A percentile compares a stretch with the other conserved stretches of the same genome.
Evolutionary conservation across 1,284 basidiomycete genomes (phyloP).

Genomic region (Singerocomus inundabilis): DNA sequence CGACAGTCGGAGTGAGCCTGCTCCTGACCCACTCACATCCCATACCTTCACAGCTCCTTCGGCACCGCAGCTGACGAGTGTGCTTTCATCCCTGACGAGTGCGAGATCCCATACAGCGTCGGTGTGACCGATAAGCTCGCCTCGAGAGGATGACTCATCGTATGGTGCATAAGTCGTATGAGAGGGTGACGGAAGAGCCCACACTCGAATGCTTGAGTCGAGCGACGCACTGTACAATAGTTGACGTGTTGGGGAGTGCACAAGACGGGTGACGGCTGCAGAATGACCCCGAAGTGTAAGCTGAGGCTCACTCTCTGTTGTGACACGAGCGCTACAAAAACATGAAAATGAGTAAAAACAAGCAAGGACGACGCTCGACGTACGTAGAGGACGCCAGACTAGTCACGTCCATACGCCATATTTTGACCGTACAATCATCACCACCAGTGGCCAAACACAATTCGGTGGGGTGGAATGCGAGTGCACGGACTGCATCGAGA

Average conservation of each 20-base stretch:
- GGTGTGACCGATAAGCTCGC: slow-evolving; percentile 86
- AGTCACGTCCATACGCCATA: slow-evolving; percentile 85
- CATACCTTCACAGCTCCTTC: slow-evolving; percentile 94
- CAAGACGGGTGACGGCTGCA: slow-evolving; percentile 85
- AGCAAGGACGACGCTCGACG: slow-evolving; percentile 35
- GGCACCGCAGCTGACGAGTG: slow-evolving; percentile 86
- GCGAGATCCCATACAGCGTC: slow-evolving; percentile 96
- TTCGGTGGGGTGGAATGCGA: slow-evolving; percentile 85
- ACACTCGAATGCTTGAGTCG: slow-evolving; percentile 90
- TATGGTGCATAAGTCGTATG: slow-evolving; percentile 87
- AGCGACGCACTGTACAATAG: slow-evolving; percentile 89
- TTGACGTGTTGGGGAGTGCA: slow-evolving; percentile 76
- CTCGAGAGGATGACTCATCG: slow-evolving; percentile 74
- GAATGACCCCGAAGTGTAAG: slow-evolving; percentile 93
- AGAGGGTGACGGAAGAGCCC: slow-evolving; percentile 73
- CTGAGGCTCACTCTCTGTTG: slow-evolving; percentile 85
- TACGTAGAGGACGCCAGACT: slow-evolving; percentile 71
- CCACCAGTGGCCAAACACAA: slow-evolving; percentile 86
- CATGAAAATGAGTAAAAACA: slow-evolving; percentile 16
- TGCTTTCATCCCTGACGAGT: slow-evolving; percentile 70
- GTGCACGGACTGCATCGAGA: slow-evolving; percentile 87
- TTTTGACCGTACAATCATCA: slow-evolving; percentile 94
- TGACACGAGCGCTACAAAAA: slow-evolving; percentile 51
- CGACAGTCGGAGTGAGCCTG: slow-evolving; percentile 61
- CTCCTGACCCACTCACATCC: slow-evolving; percentile 69